Conservation (phyloP, 768 basidiomycete species). For the Lactarius evosmus region DNA sequence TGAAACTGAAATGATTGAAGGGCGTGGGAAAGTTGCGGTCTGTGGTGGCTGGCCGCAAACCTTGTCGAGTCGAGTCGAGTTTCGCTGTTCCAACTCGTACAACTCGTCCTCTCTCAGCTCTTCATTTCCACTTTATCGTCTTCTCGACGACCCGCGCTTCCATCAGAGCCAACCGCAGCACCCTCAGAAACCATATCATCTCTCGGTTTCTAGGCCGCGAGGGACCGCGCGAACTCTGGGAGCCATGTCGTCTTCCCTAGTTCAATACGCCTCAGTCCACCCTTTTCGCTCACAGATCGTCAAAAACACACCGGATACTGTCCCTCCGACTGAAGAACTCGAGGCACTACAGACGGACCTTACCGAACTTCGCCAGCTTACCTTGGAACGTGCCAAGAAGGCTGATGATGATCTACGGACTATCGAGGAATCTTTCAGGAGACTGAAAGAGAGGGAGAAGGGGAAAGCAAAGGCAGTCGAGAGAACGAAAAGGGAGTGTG, state of each 20-base stretch:
- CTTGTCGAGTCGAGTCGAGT: slow-evolving; percentile 24
- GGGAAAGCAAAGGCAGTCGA: slow-evolving; percentile 70
- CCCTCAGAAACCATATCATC: neutral
- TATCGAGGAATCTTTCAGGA: slow-evolving; percentile 73
- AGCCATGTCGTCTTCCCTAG: slow-evolving; percentile 61
- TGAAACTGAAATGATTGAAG: slow-evolving; percentile 16
- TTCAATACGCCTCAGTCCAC: slow-evolving; percentile 47
- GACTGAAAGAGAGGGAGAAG: slow-evolving; percentile 71
- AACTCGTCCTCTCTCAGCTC: neutral
- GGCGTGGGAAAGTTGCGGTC: slow-evolving; percentile 29
- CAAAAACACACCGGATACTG: slow-evolving; percentile 57
- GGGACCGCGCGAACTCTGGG: slow-evolving; percentile 16
- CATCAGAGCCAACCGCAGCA: neutral
- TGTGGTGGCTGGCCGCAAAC: slow-evolving; percentile 26
- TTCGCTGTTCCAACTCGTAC: slow-evolving; percentile 13
- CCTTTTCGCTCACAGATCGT: slow-evolving; percentile 57
- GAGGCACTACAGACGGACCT: slow-evolving; percentile 64
- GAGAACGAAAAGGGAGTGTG: slow-evolving; percentile 72
- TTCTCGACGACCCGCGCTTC: neutral
- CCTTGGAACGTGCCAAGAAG: slow-evolving; percentile 65
- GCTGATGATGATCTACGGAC: slow-evolving; percentile 70
- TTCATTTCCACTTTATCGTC: slow-evolving; percentile 4
- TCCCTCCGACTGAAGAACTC: slow-evolving; percentile 73
- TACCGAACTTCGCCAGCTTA: slow-evolving; percentile 47
- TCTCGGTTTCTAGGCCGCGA: slow-evolving; percentile 16